Conservation (phyloP, 306 rosid species). For the Abrus precatorius region DNA sequence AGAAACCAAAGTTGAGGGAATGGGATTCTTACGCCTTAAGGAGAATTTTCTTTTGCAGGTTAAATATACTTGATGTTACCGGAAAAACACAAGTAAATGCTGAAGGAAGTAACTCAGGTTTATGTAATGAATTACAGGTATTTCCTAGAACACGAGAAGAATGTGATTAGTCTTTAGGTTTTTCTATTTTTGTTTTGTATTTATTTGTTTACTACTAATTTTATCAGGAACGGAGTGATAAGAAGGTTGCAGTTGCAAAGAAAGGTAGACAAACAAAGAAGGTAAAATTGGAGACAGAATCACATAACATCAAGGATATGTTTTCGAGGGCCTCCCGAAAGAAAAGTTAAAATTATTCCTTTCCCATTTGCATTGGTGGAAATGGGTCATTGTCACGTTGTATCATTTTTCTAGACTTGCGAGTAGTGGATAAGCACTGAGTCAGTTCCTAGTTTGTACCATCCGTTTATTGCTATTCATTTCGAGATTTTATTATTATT, state of each 20-base stretch:
- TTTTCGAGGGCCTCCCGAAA: slow-evolving; percentile 75
- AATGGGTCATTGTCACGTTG: slow-evolving; percentile 35
- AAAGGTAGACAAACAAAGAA: slow-evolving; percentile 76
- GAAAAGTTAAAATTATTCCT: slow-evolving; percentile 55
- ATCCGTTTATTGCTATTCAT: slow-evolving; percentile 16
- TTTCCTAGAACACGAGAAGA: slow-evolving; percentile 27
- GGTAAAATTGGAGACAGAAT: slow-evolving; percentile 75
- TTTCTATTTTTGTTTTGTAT: slow-evolving; percentile 30
- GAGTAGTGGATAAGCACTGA: slow-evolving; percentile 49
- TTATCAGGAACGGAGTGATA: slow-evolving; percentile 61
- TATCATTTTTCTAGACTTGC: slow-evolving; percentile 26
- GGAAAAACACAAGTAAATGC: slow-evolving; percentile 62
- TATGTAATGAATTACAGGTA: slow-evolving; percentile 61
- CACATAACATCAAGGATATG: slow-evolving; percentile 85
- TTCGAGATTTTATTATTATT: slow-evolving; percentile 11
- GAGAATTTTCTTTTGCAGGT: slow-evolving; percentile 62
- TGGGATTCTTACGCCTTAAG: slow-evolving; percentile 40
- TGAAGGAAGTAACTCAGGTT: slow-evolving; percentile 50
- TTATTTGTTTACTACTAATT: slow-evolving; percentile 32
- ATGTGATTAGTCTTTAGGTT: not conserved
- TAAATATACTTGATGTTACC: slow-evolving; percentile 68
- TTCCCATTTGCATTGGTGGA: slow-evolving; percentile 18
- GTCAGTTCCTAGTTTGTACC: slow-evolving; percentile 48
- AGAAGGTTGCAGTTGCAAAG: slow-evolving; percentile 58
- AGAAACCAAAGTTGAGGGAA: slow-evolving; percentile 33